Percentiles rank a stretch among this genome's conserved stretches.
Evolutionary conservation across 2,329 filamentous ascomycete genomes (phyloP).

Genomic region (Cordyceps tenuipes): DNA sequence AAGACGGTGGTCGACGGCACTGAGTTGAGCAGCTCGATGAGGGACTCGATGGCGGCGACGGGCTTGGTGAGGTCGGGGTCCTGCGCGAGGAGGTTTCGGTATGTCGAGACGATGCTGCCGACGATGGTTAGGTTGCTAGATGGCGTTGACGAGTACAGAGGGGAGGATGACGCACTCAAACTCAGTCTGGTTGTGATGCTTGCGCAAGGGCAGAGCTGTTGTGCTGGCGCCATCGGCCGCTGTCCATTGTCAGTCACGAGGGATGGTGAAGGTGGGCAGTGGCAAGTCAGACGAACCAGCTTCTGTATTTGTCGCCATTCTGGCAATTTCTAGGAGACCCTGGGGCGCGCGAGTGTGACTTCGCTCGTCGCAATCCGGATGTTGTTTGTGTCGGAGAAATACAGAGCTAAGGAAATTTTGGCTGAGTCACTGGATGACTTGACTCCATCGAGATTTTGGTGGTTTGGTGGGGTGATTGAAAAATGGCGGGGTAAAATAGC

Average conservation of each 20-base stretch:
- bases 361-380: not conserved
- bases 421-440: constrained; percentile 7
- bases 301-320: not conserved
- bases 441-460: not conserved
- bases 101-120: constrained; percentile 46
- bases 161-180: constrained; percentile 26
- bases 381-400: not conserved
- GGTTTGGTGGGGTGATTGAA: constrained; percentile 3
- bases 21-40: constrained; percentile 77
- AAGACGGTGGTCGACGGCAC: constrained; percentile 79
- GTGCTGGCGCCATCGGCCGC: constrained; percentile 11
- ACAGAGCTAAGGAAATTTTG: not conserved
- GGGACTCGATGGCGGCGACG: constrained; percentile 84
- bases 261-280: not conserved
- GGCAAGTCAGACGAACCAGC: not conserved
- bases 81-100: constrained; percentile 44
- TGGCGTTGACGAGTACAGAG: not conserved
- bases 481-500: not conserved
- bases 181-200: constrained; percentile 17
- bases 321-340: not conserved
- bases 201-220: constrained; percentile 20
- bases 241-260: not conserved
- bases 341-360: not conserved
- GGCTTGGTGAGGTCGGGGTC: constrained; percentile 91
- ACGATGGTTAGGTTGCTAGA: not conserved